Base-by-base conservation (phyloP, 257 asterid genomes). In the Marsdenia floribunda region DNA sequence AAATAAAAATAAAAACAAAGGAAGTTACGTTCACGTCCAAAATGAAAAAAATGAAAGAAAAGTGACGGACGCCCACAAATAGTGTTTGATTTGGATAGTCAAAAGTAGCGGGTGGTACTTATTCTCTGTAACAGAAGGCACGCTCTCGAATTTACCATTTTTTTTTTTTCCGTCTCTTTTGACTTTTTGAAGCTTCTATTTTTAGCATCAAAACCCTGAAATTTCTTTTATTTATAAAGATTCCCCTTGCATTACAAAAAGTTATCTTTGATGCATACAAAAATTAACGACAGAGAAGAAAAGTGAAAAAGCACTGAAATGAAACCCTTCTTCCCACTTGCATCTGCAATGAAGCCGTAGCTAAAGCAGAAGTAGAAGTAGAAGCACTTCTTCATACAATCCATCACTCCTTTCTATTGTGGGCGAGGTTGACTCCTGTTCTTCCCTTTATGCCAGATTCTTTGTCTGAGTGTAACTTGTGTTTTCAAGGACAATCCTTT, bases 311-410 rank as follows among this genome's bases (percentile, higher is more conserved):
- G 38, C 21, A 14, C 21, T 73, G 68, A 15, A 16, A 68, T 10
- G 9, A 69, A 60, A 44, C 75, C 75, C 73, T 75, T 67, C 78
- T 67, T 70, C 53, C 26, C 75, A 29, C 21, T 69, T 59, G 49
- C 73, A 63, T 54, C 64, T 10, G 53, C 46, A 71, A 50, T 33
- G 19, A 2, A 29, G 44, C 55, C 11, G 49, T 44, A 44, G 49
- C 49, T 6, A 7, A 44, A 44, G 49, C 49, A 44, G 13, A 14
- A 14, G 77, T 16, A 26, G 70, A 4, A 76, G 40, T 68, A 42
- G 46, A 74, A 29, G 1, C 33, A 37, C 42, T 61, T 61, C 68
- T 61, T 29, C 68, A 29, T 29, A 0, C 1, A 46, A 70, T 47
- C 59, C 61, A 21, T 11, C 22, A 24, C 21, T 35, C 12, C 37